Percentiles rank a stretch among this genome's conserved stretches.
These are phyloP conservation scores for Quercus robur DNA, from an alignment of 306 rosid genomes.

Conservation along the genomic window DNA sequence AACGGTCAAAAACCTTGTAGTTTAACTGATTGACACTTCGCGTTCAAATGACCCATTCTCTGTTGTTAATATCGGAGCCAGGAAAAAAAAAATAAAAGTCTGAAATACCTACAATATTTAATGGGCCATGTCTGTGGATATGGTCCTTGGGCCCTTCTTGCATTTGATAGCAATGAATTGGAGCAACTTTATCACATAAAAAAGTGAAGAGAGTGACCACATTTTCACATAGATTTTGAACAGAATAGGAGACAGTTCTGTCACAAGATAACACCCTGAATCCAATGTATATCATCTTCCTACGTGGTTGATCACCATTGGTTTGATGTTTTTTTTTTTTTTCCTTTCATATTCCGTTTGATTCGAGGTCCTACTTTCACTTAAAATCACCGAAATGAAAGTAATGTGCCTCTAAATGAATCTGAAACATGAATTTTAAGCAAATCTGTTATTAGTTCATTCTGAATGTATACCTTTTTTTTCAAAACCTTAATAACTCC, in stretches of 20 bases:
- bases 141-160: slow-evolving; percentile 15
- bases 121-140: slow-evolving; percentile 13
- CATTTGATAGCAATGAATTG: background rate
- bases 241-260: slow-evolving; percentile 17
- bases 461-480: no score
- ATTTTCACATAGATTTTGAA: slow-evolving; percentile 8
- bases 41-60: no score
- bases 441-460: background rate
- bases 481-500: no score
- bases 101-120: background rate
- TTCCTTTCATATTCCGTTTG: no score
- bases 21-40: no score
- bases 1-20: fast-evolving
- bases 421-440: background rate
- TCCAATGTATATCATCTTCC: background rate
- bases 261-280: background rate
- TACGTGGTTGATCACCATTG: no score
- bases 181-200: background rate
- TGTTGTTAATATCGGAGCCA: no score
- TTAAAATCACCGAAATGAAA: background rate
- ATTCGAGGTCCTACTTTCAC: background rate
- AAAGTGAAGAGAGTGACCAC: background rate
- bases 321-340: no score
- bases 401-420: background rate
- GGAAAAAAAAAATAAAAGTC: background rate